These are phyloP conservation scores for Echinochloa phyllopogon DNA, from an alignment of 176 grass and related monocot species.

Conservation along the genomic window DNA sequence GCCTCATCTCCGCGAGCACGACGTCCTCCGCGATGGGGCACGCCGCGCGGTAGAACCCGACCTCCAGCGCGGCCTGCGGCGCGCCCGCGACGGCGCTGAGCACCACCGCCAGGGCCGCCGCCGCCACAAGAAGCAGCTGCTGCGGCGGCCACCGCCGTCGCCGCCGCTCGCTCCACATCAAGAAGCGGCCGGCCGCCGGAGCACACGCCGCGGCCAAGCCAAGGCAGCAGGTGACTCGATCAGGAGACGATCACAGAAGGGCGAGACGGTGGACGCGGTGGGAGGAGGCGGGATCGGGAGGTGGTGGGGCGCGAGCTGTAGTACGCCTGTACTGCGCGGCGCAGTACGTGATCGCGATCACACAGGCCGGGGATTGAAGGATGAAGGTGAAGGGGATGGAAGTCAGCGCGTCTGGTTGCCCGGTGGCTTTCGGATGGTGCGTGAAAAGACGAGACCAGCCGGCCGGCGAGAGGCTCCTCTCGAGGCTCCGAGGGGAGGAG, in stretches of 20 bases:
- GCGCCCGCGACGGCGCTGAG: not conserved
- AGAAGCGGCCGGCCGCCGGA: not conserved
- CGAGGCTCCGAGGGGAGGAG: not conserved
- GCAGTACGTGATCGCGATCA: constrained; percentile 27
- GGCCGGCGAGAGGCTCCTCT: not conserved
- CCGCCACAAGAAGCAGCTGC: not conserved
- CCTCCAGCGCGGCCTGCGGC: constrained; percentile 30
- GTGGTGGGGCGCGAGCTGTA: not conserved
- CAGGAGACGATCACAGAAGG: not conserved
- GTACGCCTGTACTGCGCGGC: too few species aligned
- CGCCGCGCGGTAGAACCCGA: constrained; percentile 52
- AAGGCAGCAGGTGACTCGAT: not conserved
- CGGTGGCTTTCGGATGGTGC: constrained; percentile 35
- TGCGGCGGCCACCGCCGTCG: not conserved
- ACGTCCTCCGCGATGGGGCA: constrained; percentile 55
- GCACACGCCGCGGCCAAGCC: too few species aligned
- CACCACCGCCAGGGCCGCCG: not conserved
- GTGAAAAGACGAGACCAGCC: not conserved
- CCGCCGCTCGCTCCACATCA: constrained; percentile 25
- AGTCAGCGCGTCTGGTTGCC: constrained; percentile 40
- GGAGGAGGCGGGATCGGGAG: not conserved
- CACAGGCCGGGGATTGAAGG: not conserved
- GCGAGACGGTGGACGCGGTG: not conserved
- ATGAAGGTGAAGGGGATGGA: too few species aligned
- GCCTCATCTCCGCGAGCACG: constrained; percentile 52